Conservation (phyloP, 352 stramenopile genomes). For the Phytophthora tubulina region DNA sequence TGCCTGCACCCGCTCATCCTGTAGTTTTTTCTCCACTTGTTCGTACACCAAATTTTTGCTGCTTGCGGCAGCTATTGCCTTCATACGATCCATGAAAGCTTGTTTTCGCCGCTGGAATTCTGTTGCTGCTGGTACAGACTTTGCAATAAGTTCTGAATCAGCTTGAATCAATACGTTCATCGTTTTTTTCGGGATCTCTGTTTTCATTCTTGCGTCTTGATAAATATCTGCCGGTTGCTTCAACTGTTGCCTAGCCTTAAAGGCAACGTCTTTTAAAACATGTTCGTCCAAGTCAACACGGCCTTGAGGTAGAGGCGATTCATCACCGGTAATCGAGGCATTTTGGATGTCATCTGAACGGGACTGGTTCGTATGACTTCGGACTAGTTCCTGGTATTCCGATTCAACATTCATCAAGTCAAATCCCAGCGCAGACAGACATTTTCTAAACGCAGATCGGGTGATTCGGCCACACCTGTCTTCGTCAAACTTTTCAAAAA, state of each 20-base stretch:
- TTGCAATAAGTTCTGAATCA: neutral
- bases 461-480: slow-evolving; percentile 53
- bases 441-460: slow-evolving; percentile 74
- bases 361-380: slow-evolving; percentile 22
- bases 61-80: slow-evolving; percentile 68
- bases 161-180: neutral
- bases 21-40: slow-evolving; percentile 62
- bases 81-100: slow-evolving; percentile 80
- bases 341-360: slow-evolving; percentile 17
- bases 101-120: slow-evolving; percentile 83
- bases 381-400: slow-evolving; percentile 58
- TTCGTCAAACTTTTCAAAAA: slow-evolving; percentile 74
- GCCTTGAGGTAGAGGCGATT: neutral
- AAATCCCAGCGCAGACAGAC: slow-evolving; percentile 69
- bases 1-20: slow-evolving; percentile 35
- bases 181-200: neutral
- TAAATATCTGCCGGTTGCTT: slow-evolving; percentile 2
- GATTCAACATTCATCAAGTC: slow-evolving; percentile 72
- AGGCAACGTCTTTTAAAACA: slow-evolving; percentile 14
- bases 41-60: slow-evolving; percentile 83
- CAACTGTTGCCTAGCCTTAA: slow-evolving; percentile 5
- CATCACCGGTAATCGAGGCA: slow-evolving; percentile 5
- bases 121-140: slow-evolving; percentile 31
- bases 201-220: neutral
- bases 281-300: slow-evolving; percentile 50